Percentiles rank a stretch among this genome's conserved stretches.
Conservation (phyloP, 1,284 basidiomycete genomes). For the Ganoderma resinaceum region DNA sequence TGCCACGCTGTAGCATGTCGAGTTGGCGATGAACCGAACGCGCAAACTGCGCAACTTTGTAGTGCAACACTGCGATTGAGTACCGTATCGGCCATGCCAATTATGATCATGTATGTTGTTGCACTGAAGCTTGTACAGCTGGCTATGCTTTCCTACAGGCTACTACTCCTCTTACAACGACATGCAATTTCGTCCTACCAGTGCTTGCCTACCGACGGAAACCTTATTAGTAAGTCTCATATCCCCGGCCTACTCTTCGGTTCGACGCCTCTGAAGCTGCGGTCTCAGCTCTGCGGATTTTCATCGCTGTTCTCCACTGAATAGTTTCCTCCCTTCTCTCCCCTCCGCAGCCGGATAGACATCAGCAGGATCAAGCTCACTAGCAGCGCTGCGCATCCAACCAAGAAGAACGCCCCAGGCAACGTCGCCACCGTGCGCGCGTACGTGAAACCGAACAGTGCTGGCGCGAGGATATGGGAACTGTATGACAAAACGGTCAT, state of each 20-base stretch:
- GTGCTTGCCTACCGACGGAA: not conserved
- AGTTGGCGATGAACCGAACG: not conserved
- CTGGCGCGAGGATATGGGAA: constrained; percentile 60
- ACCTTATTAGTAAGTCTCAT: not conserved
- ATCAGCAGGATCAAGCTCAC: constrained; percentile 49
- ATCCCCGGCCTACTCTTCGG: not conserved
- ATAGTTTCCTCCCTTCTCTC: not conserved
- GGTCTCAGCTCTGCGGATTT: not conserved
- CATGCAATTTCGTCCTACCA: not conserved
- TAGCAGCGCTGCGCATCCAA: constrained; percentile 46
- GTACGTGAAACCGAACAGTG: constrained; percentile 63
- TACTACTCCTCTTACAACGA: too few relatives aligned
- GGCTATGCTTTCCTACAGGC: too few relatives aligned
- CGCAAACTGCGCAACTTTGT: not conserved
- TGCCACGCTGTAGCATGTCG: not conserved
- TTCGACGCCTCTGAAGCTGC: not conserved
- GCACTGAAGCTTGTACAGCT: too few relatives aligned
- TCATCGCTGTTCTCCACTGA: not conserved
- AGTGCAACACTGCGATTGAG: not conserved
- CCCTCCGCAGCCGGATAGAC: constrained; percentile 47
- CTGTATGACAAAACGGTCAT: constrained; percentile 35
- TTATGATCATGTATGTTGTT: too few relatives aligned
- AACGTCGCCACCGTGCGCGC: constrained; percentile 61
- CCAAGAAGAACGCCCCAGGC: constrained; percentile 61
- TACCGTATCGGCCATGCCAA: not conserved